These are phyloP conservation scores for Zasmidium angulare DNA, from an alignment of 2,329 filamentous ascomycete species.

Conservation along the genomic window DNA sequence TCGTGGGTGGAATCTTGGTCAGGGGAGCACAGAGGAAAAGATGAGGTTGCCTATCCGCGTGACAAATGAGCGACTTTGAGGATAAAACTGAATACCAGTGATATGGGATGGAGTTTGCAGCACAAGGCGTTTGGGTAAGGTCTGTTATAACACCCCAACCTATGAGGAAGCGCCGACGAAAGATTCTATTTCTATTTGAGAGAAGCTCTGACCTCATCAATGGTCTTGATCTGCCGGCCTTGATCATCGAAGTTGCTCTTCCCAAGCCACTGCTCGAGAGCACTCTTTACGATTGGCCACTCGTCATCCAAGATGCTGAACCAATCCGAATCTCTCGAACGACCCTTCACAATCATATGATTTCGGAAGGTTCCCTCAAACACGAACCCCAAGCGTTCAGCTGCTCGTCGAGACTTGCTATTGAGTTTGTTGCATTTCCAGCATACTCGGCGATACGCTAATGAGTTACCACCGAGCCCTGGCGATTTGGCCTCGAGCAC, in stretches of 20 bases:
- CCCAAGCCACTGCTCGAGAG: constrained; percentile 56
- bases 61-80: neutral
- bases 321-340: constrained; percentile 61
- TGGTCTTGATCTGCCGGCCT: constrained; percentile 51
- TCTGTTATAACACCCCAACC: too few species aligned
- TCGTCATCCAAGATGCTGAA: constrained; percentile 60
- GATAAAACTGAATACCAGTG: neutral
- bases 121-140: neutral
- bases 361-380: constrained; percentile 62
- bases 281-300: constrained; percentile 52
- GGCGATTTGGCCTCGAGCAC: constrained; percentile 47
- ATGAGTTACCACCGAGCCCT: constrained; percentile 7
- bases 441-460: constrained; percentile 60
- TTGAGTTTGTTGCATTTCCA: constrained; percentile 66
- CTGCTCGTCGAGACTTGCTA: constrained; percentile 54
- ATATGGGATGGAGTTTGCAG: neutral
- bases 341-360: constrained; percentile 60
- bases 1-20: constrained; percentile 84
- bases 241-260: constrained; percentile 56
- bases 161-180: too few species aligned
- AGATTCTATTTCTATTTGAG: neutral
- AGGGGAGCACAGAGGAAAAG: constrained; percentile 57
- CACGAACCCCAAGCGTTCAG: constrained; percentile 57
- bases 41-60: constrained; percentile 8
- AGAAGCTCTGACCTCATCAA: constrained; percentile 39